A percentile compares a stretch with the other conserved stretches of the same genome.
These are phyloP conservation scores for Pisolithus tinctorius DNA, from an alignment of 768 basidiomycete species.

Conservation along the genomic window DNA sequence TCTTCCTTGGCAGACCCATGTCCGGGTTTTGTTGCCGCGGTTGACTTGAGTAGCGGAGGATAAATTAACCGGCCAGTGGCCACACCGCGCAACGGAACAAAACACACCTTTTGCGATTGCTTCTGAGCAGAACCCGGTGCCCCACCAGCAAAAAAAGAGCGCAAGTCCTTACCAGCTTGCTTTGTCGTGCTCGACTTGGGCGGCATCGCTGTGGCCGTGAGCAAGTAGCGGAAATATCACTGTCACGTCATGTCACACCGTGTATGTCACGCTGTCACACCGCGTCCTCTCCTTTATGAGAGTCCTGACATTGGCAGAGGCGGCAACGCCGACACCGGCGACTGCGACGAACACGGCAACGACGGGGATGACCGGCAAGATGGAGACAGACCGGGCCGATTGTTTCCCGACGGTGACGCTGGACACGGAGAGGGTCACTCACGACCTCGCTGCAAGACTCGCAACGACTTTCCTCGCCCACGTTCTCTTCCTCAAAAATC, in stretches of 20 bases:
- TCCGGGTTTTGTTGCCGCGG: background rate
- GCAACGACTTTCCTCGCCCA: constrained; percentile 60
- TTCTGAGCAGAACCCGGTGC: background rate
- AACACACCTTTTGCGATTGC: background rate
- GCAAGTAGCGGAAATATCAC: no score
- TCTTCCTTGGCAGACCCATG: constrained; percentile 6
- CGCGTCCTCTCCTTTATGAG: no score
- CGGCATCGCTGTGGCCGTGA: background rate
- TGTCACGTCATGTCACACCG: no score
- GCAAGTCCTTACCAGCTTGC: constrained; percentile 29
- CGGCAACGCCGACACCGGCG: no score
- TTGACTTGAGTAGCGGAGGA: no score
- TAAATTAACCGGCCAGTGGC: no score
- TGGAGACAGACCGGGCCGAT: no score
- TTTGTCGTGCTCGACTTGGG: background rate
- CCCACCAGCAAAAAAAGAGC: constrained; percentile 33
- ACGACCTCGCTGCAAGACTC: constrained; percentile 56
- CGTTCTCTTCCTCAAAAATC: constrained; percentile 70
- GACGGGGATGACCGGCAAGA: no score
- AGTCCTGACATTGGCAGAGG: no score
- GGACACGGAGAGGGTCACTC: constrained; percentile 46
- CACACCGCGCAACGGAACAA: no score
- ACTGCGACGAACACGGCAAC: no score
- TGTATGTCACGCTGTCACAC: no score
- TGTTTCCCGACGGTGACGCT: constrained; percentile 37